Base-by-base conservation (phyloP, 192 early-diverging fungal genomes). In the Coemansia sp. region DNA sequence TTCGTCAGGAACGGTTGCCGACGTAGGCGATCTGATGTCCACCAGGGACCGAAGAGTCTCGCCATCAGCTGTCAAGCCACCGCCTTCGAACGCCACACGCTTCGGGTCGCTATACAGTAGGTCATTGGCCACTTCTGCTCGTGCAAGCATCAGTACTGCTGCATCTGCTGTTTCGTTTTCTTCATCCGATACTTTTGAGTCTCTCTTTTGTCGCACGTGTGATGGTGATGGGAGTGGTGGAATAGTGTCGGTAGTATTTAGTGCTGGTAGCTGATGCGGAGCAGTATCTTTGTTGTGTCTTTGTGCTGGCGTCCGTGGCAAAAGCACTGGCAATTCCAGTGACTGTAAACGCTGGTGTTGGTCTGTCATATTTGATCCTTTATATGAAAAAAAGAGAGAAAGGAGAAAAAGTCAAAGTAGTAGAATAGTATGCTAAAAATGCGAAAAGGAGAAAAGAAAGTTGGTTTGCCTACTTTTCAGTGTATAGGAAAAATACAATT, bases 101-200 rank as follows among this genome's bases (percentile, higher is more conserved):
- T 75, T 81, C 18, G 78, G 73, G 56, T 81, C 73, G 48, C 31
- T 68, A 56, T 42, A 75, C 42, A 75, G 42, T 2, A 75, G 51
- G 48, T 72, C 73, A 66, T 81, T 79, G 33, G 77, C 77, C 9
- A 75, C 78, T 15, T 74, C 69, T 7, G 66, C 78, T 9, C 72
- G 69, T 31, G 73, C 72, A 31, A 74, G 66, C 72, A 72, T 75
- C 59, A 75, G 57, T 20, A 61, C 69, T 20, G 56, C 20, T 18
- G 51, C 46, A 43, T 63, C 40, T 13, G 12, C 40, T 18, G 34
- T 35, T 10, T 35, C 34, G 10, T 43, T 13, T 10, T 16, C 15
- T 10, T 16, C 15, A 13, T 43, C 18, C 40, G 12, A 63, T 23
- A 45, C 6, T 20, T 48, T 53, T 4, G 65, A 63, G 28, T 74